Base-by-base conservation (phyloP, 2,329 filamentous ascomycete genomes). In the Penicillium sp. region DNA sequence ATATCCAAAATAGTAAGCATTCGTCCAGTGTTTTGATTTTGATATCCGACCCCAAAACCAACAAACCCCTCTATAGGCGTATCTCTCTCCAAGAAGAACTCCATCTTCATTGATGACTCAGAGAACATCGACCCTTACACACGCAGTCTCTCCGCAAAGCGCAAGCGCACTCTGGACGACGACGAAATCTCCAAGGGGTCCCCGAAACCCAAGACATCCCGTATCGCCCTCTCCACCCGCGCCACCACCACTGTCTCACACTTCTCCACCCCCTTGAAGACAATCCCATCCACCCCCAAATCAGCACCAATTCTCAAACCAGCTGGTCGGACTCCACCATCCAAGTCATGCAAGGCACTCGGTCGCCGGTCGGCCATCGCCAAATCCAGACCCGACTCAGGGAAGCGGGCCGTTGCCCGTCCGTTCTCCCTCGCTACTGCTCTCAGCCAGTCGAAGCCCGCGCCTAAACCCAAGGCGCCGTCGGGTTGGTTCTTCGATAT, bases 361-460 rank as follows among this genome's bases (percentile, higher is more conserved):
- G 86, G 83, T 70, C 86, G 89, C 57, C 87, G 89, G 48, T 85
- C 85, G 58, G 84, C 82, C 16, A 82, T 82, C n/a, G 81, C 84
- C 6, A 80, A 87, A 73, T 79, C 83, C 45, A 89, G 91, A 47
- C 80, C 93, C 53, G 89, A 93, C 1, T 88, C 90, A 50, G 76
- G 77, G 59, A 79, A 69, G 53, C 70, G 77, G 55, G 77, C 75
- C 26, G 72, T 77, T 31, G 67, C 77, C n/a, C 75, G 80, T 7
- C 90, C 91, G 0, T 96, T 96, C 75, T 93, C 89, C 52, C 86
- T 96, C 58, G 90, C 95, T 70, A 89, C 90, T 24, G 93, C 91
- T 3, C 84, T 72, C 19, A 79, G 22, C 79, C 83, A 52, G 73
- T 82, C 66, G 84, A 89, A 70, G 82, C 85, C 63, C n/a, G 86